These are phyloP conservation scores for Linderniella brevidens DNA, from an alignment of 257 asterid genomes.

Conservation along the genomic window DNA sequence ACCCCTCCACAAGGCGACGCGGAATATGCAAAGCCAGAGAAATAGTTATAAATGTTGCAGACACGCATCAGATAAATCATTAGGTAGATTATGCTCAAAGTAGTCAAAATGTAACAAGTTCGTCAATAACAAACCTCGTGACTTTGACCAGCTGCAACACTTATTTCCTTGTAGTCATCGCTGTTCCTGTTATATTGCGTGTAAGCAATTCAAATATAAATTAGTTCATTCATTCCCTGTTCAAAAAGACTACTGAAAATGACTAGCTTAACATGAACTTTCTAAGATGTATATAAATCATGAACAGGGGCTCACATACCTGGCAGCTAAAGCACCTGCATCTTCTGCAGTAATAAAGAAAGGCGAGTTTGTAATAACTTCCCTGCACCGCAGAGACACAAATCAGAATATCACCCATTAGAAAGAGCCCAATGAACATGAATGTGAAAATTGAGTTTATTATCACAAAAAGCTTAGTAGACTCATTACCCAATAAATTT, in stretches of 20 bases:
- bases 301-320: slow-evolving; percentile 24
- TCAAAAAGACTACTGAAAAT: background rate
- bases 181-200: slow-evolving; percentile 29
- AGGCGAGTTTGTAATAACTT: slow-evolving; percentile 73
- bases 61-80: no score
- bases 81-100: no score
- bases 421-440: slow-evolving; percentile 5
- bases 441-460: slow-evolving; percentile 9
- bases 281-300: slow-evolving; percentile 10
- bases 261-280: slow-evolving; percentile 9
- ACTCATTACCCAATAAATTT: slow-evolving; percentile 52
- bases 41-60: no score
- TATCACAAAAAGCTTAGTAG: slow-evolving; percentile 11
- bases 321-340: slow-evolving; percentile 54
- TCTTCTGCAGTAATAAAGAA: slow-evolving; percentile 79
- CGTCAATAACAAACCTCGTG: slow-evolving; percentile 58
- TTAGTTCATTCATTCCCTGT: slow-evolving; percentile 3
- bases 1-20: no score
- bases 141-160: slow-evolving; percentile 65
- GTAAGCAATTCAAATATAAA: slow-evolving; percentile 6
- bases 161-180: slow-evolving; percentile 65
- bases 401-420: slow-evolving; percentile 8
- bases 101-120: no score
- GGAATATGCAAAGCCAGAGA: no score
- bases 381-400: slow-evolving; percentile 24